Evolutionary conservation across 2,329 filamentous ascomycete genomes (phyloP), one percentile per base, ranked within the genome.

Genomic region (Penicillium corylophilum): DNA sequence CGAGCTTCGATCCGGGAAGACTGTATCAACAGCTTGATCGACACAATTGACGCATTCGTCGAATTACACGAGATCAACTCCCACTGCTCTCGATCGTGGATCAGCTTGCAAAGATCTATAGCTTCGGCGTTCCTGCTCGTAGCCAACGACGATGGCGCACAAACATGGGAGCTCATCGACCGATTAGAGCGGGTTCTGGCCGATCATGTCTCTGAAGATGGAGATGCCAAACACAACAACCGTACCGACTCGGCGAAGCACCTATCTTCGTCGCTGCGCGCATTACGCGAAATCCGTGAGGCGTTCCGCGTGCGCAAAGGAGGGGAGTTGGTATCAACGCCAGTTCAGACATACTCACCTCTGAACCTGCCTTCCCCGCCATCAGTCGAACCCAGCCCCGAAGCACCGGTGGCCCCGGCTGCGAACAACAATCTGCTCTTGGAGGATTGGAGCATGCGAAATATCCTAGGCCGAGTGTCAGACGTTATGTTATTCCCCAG

Each of bases 31-130:
- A 80, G 77, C 54, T 68, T 84, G 12, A 74, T 78, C 44, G 73
- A 59, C 43, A 79, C 79, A 0, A 77, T 84, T 23, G 79, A 82
- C 53, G 79, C 81, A 0, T 84, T 82, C 63, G 75, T 83, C 4
- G 82, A 82, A 29, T 63, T 84, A 40, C 69, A 73, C 47, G 59
- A 60, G 15, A 62, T 71, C 48, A 69, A 67, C 47, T 60, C 66
- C 1, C 67, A 70, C 47, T 71, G 68, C 20, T 71, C 71, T 3
- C 70, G 73, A 5, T 73, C 69, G 8, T 75, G 73, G 73, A 71
- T 74, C 45, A 73, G 68, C 42, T 61, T 74, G 35, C 73, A 75
- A 54, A 64, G 73, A 28, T 68, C 68, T 2, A 71, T 75, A 43
- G 73, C 72, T 5, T 73, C 71, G 5, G 72, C 72, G 0, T 74